Evolutionary conservation across 768 basidiomycete genomes (phyloP).

Genomic region (Auricularia sp.): DNA sequence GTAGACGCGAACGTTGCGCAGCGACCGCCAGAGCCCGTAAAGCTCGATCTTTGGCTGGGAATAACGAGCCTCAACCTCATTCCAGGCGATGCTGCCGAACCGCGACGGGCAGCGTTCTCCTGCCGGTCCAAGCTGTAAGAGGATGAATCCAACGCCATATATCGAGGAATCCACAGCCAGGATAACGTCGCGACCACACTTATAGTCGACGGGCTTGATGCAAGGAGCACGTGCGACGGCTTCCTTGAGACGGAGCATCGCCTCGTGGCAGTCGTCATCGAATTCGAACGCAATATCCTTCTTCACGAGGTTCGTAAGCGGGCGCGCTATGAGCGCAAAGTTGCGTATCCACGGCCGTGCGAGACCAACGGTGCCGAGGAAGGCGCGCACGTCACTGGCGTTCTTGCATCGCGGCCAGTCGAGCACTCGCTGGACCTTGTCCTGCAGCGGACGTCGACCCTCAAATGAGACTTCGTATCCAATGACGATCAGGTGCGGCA

Average conservation of each 20-base stretch:
- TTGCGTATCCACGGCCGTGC: slow-evolving; percentile 15
- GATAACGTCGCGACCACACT: slow-evolving; percentile 11
- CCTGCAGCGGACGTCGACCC: slow-evolving; percentile 22
- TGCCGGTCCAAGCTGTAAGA: slow-evolving; percentile 17
- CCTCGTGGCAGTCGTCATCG: slow-evolving; percentile 17
- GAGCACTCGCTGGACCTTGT: slow-evolving; percentile 16
- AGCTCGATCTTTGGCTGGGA: slow-evolving; percentile 21
- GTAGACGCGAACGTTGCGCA: slow-evolving; percentile 10
- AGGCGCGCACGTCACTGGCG: slow-evolving; percentile 17
- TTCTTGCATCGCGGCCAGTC: slow-evolving; percentile 14
- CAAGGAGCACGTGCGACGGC: slow-evolving; percentile 18
- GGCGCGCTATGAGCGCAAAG: slow-evolving; percentile 14
- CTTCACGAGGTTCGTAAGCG: slow-evolving; percentile 13
- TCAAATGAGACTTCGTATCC: slow-evolving; percentile 30
- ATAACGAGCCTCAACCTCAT: slow-evolving; percentile 16
- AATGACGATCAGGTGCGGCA: slow-evolving; percentile 24
- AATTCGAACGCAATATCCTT: slow-evolving; percentile 24
- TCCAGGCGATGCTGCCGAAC: slow-evolving; percentile 32
- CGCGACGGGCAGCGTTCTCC: slow-evolving; percentile 3
- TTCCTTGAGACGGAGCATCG: slow-evolving; percentile 22
- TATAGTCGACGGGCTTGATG: slow-evolving; percentile 26
- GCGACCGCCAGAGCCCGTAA: slow-evolving; percentile 16
- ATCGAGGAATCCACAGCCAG: slow-evolving; percentile 19
- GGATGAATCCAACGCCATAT: slow-evolving; percentile 17
- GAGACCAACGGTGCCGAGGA: slow-evolving; percentile 17